Percentiles rank a stretch among this genome's conserved stretches.
These are phyloP conservation scores for Odonthalia washingtoniensis DNA, from an alignment of 31 red algal genomes.

Conservation along the genomic window DNA sequence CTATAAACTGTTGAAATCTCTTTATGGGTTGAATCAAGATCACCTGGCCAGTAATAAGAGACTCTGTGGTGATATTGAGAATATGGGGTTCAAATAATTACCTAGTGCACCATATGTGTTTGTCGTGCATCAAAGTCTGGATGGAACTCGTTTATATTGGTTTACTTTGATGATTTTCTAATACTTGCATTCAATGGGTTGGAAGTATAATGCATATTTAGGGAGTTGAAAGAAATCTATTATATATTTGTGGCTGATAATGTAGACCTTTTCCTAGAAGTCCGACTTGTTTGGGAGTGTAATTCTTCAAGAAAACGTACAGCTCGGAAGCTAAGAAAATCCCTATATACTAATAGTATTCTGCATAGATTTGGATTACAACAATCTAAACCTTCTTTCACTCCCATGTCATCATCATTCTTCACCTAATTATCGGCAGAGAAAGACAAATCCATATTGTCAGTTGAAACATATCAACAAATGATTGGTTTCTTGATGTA, in stretches of 20 bases:
- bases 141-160: neutral
- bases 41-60: neutral
- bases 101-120: conserved; percentile 30
- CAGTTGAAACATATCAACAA: neutral
- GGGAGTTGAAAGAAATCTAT: conserved; percentile 3
- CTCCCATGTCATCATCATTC: neutral
- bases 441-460: neutral
- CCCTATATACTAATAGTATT: neutral
- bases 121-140: neutral
- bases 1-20: neutral
- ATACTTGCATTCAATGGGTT: neutral
- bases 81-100: neutral
- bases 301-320: neutral
- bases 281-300: neutral
- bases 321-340: neutral
- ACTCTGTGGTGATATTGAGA: neutral
- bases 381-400: neutral
- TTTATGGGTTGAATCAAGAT: neutral
- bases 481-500: conserved; percentile 13
- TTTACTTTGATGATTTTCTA: neutral
- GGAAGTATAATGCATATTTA: neutral
- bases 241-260: neutral
- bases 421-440: neutral
- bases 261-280: neutral
- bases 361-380: conserved; percentile 15